Base-by-base conservation (phyloP, 257 asterid species). In the Solanum corneliomulleri region DNA sequence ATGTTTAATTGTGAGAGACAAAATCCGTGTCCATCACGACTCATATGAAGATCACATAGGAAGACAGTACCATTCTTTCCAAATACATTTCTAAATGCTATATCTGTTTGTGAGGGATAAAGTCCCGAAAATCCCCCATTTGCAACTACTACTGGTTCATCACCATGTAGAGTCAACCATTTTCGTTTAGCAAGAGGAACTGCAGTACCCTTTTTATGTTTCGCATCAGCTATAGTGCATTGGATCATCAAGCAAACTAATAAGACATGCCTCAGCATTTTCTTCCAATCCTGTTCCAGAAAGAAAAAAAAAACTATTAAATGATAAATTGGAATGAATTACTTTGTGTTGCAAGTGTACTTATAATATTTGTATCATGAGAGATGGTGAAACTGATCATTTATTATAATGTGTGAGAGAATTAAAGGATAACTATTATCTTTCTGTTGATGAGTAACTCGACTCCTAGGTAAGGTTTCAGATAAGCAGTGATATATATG, bases 131-230 rank as follows among this genome's bases (percentile, higher is more conserved):
- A 94, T 87, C 98, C 96, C 66, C 96, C 95, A 2, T 83, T 87
- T 1, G 92, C 93, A 60, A 89, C 88, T 14, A 88, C 87, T 3
- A 88, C 56, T 21, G 93, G 93, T 78, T 91, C 90, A 47, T 27
- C 87, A 9, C 99, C 99, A 77, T 86, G 90, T 47, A 96, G 92
- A 60, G 99, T 96, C 92, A 90, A 88, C 98, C 98, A 96, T 91
- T 88, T 96, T 90, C 64, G 89, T 86, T n/a, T 89, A 83, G 87
- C 88, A 31, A 84, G 56, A 41, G 37, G 87, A 45, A 56, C 88
- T 58, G 83, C 85, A 37, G 66, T 56, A 20, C 66, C 87, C 87
- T 62, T 86, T 80, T n/a, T 56, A 56, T 56, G 21, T 56, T 20
- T 21, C 25, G 84, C 84, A 35, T 84, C 88, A 82, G 94, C 98